phyloP scores from a whole-genome alignment of 176 grass and related monocot species.

The Pontederia crassipes region DNA sequence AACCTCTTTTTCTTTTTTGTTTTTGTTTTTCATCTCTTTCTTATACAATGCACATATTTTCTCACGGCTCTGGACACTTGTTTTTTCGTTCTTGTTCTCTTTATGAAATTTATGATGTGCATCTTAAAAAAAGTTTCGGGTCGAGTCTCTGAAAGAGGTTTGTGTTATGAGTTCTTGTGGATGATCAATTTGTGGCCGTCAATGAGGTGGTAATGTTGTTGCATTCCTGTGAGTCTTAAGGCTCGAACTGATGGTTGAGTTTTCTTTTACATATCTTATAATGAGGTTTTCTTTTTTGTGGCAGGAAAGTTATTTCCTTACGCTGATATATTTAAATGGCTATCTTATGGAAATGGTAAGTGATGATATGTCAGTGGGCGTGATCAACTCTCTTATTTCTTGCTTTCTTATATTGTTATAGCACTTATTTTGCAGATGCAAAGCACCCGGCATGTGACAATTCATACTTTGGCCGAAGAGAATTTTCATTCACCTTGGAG shows the following conservation, averaged over 20 bases:
- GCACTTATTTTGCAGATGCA: slow-evolving; percentile 40
- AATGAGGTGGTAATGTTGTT: neutral
- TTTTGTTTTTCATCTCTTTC: neutral
- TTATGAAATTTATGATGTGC: neutral
- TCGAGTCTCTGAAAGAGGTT: too few species aligned
- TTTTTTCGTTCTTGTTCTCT: neutral
- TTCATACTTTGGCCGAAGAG: slow-evolving; percentile 63
- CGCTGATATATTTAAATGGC: slow-evolving; percentile 71
- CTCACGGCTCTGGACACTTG: neutral
- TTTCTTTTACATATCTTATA: slow-evolving; percentile 2
- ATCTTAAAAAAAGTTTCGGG: too few species aligned
- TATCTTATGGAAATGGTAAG: slow-evolving; percentile 91
- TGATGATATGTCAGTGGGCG: neutral
- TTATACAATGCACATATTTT: neutral
- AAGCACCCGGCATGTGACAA: slow-evolving; percentile 84
- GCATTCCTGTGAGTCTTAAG: neutral
- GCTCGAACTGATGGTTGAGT: neutral
- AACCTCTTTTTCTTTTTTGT: neutral
- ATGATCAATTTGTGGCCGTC: too few species aligned
- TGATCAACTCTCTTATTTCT: neutral
- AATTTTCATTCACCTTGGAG: slow-evolving; percentile 90
- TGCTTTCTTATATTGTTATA: neutral
- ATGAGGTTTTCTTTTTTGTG: slow-evolving; percentile 9
- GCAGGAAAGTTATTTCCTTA: slow-evolving; percentile 80
- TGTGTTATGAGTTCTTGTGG: too few species aligned